Evolutionary conservation across 768 basidiomycete genomes (phyloP).

Genomic region (Terana coerulea): DNA sequence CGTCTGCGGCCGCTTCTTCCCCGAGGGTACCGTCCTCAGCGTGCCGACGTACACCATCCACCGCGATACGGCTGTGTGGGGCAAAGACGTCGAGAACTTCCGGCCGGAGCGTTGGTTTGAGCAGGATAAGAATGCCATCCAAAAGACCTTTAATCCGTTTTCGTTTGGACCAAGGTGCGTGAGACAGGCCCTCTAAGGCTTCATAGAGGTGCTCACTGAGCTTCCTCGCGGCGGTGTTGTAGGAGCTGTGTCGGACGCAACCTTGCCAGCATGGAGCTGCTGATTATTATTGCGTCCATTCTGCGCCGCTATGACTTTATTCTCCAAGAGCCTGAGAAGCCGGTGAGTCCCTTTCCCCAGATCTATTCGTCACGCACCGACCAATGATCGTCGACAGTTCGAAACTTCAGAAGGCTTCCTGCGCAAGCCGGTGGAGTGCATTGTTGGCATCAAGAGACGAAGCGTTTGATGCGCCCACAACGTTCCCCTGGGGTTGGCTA

Average conservation of each 20-base stretch:
- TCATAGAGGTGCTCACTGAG: not conserved
- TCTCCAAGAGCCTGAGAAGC: conserved; percentile 52
- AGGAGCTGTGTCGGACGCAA: conserved; percentile 86
- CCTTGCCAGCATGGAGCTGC: conserved; percentile 73
- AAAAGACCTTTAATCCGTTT: conserved; percentile 82
- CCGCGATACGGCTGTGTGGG: conserved; percentile 70
- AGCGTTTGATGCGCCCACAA: conserved; percentile 33
- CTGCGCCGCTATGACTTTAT: conserved; percentile 74
- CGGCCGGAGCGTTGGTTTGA: conserved; percentile 88
- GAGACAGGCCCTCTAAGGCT: not conserved
- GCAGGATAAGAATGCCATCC: conserved; percentile 51
- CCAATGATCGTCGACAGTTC: conserved; percentile 40
- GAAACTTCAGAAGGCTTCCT: conserved; percentile 83
- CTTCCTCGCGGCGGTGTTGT: too few relatives aligned
- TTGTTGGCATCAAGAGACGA: conserved; percentile 63
- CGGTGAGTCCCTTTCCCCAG: conserved; percentile 38
- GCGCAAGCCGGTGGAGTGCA: conserved; percentile 73
- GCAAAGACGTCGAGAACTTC: conserved; percentile 68
- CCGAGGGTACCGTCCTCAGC: conserved; percentile 70
- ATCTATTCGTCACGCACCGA: not conserved
- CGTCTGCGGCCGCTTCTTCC: conserved; percentile 55
- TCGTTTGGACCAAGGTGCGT: conserved; percentile 74
- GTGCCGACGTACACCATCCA: conserved; percentile 86
- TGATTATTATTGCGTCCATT: conserved; percentile 79
- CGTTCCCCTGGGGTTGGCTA: too few relatives aligned